Percentiles rank a stretch among this genome's conserved stretches.
phyloP scores from a whole-genome alignment of 2,329 filamentous ascomycete genomes.

The Aureobasidium lini region DNA sequence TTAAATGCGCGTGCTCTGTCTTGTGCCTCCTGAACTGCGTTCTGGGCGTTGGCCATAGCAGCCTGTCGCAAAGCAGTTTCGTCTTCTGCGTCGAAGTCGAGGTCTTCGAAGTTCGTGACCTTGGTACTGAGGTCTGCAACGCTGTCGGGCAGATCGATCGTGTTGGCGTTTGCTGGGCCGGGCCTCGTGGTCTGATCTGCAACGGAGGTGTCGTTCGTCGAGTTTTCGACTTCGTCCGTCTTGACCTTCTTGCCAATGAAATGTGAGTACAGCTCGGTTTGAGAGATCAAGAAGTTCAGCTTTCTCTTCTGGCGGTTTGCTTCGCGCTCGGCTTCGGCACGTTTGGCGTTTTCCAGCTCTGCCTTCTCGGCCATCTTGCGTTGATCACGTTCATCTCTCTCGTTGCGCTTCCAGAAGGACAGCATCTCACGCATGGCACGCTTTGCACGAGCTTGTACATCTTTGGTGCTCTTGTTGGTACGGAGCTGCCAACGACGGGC shows the following conservation, averaged over 20 bases:
- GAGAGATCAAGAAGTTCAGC: constrained; percentile 97
- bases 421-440: constrained; percentile 99
- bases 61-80: constrained; percentile 73
- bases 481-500: constrained; percentile 94
- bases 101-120: constrained; percentile 87
- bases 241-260: constrained; percentile 99
- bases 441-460: constrained; percentile 93
- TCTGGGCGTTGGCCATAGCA: constrained; percentile 91
- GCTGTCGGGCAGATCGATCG: constrained; percentile 41
- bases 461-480: constrained; percentile 97
- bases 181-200: constrained; percentile 42
- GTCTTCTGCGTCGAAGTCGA: constrained; percentile 93
- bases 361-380: constrained; percentile 91
- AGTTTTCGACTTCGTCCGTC: constrained; percentile 87
- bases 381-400: constrained; percentile 90
- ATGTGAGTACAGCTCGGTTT: constrained; percentile 97
- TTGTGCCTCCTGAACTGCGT: constrained; percentile 89
- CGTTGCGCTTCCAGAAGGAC: constrained; percentile 98
- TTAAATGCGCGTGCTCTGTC: constrained; percentile 92
- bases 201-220: constrained; percentile 67
- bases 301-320: constrained; percentile 96
- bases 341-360: constrained; percentile 92
- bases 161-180: constrained; percentile 34
- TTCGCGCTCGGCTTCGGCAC: constrained; percentile 94
- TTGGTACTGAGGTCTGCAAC: constrained; percentile 51